A percentile compares a stretch with the other conserved stretches of the same genome.
Evolutionary conservation across 495 filamentous ascomycete genomes (phyloP).

Genomic region (Penicillium cosmopolitanum): DNA sequence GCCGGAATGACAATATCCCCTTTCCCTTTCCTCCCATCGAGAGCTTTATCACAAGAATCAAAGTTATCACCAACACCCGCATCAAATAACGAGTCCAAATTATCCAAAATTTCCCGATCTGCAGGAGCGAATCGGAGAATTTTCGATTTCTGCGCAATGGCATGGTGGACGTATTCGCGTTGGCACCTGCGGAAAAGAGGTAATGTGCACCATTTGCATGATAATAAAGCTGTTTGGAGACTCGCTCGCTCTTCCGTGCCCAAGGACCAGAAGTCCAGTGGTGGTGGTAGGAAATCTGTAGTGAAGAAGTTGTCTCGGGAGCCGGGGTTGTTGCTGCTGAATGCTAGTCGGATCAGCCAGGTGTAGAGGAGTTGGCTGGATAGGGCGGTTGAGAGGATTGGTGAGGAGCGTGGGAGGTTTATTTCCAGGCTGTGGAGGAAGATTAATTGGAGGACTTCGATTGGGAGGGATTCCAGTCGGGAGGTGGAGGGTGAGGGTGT

Average conservation of each 20-base stretch:
- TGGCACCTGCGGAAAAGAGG: slow-evolving; percentile 46
- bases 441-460: slow-evolving; percentile 56
- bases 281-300: slow-evolving; percentile 41
- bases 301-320: slow-evolving; percentile 38
- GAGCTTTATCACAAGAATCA: slow-evolving; percentile 19
- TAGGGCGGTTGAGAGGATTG: slow-evolving; percentile 34
- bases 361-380: slow-evolving; percentile 44
- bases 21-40: slow-evolving; percentile 28
- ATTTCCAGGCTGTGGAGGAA: slow-evolving; percentile 55
- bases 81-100: slow-evolving; percentile 27
- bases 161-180: slow-evolving; percentile 40
- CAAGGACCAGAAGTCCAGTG: slow-evolving; percentile 36
- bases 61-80: slow-evolving; percentile 5
- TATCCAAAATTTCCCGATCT: slow-evolving; percentile 22
- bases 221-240: slow-evolving; percentile 41
- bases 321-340: slow-evolving; percentile 41
- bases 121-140: slow-evolving; percentile 29
- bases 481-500: not conserved
- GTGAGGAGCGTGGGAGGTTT: slow-evolving; percentile 53
- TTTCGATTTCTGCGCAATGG: slow-evolving; percentile 31
- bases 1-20: slow-evolving; percentile 36
- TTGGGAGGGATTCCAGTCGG: slow-evolving; percentile 52
- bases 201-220: slow-evolving; percentile 51
- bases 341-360: slow-evolving; percentile 49
- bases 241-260: slow-evolving; percentile 24